phyloP scores from a whole-genome alignment of 495 filamentous ascomycete species.

The Platismatia glauca region DNA sequence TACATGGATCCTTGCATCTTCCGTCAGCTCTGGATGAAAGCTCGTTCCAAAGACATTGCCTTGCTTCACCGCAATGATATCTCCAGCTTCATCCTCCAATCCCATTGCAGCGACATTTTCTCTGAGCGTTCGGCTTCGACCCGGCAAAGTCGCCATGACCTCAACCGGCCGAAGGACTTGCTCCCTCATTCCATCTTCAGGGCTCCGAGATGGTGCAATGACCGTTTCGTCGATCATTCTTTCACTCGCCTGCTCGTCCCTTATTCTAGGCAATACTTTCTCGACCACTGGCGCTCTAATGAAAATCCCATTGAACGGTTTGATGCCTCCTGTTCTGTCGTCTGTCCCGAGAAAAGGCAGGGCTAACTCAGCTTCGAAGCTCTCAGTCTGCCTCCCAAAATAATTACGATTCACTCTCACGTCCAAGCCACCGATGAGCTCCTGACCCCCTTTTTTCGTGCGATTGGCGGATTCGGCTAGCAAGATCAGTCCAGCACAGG shows the following conservation, averaged over 20 bases:
- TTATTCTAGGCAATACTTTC: slow-evolving; percentile 53
- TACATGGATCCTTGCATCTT: slow-evolving; percentile 77
- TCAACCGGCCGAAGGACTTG: slow-evolving; percentile 41
- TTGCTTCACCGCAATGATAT: slow-evolving; percentile 85
- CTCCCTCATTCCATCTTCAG: slow-evolving; percentile 35
- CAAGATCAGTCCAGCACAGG: slow-evolving; percentile 89
- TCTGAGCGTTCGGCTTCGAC: slow-evolving; percentile 35
- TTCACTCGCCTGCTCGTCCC: slow-evolving; percentile 45
- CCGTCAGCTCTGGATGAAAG: slow-evolving; percentile 92
- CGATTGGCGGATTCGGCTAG: slow-evolving; percentile 81
- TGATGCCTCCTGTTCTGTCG: slow-evolving; percentile 23
- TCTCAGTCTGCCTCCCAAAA: slow-evolving; percentile 89
- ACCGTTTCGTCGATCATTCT: slow-evolving; percentile 49
- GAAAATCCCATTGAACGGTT: slow-evolving; percentile 74
- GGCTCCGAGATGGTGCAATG: slow-evolving; percentile 52
- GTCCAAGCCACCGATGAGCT: slow-evolving; percentile 85
- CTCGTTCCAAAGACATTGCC: slow-evolving; percentile 94
- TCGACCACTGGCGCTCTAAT: slow-evolving; percentile 93
- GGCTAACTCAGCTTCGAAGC: slow-evolving; percentile 70
- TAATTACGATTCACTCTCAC: slow-evolving; percentile 92
- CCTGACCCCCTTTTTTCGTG: slow-evolving; percentile 85
- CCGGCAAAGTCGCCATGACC: slow-evolving; percentile 43
- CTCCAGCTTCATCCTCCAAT: slow-evolving; percentile 48
- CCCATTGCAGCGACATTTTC: slow-evolving; percentile 33
- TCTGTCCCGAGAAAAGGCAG: slow-evolving; percentile 57